Base-by-base conservation (phyloP, 305 asterid species). In the Fraxinus xanthoxyloides region DNA sequence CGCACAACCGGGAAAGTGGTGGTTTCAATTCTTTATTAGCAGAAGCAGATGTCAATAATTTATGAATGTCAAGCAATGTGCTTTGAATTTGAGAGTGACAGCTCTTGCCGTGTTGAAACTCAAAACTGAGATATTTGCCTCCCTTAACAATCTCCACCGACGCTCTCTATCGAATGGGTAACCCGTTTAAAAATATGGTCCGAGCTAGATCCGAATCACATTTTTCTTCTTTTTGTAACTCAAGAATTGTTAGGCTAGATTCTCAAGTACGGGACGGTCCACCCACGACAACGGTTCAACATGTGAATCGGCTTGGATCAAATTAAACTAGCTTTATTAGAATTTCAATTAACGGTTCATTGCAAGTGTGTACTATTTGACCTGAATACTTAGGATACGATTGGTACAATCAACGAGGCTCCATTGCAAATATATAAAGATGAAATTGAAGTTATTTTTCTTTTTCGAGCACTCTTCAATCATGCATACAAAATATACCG, bases 21-120 rank as follows among this genome's bases (percentile, higher is more conserved):
- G 81, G n/a, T 61, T 80, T 63, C 76, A 73, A 26, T 77, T 83
- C 3, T 72, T 81, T 75, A 65, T 30, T 84, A 59, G 21, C 26
- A 26, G 21, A 17, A 10, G 1, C 3, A 48, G 17, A 48, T 48
- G 19, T 4, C n/a, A 69, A 23, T 56, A 13, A 70, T 34, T 6
- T 76, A 81, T 31, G 40, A 12, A 63, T 36, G 65, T 40, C 40
- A 43, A 48, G 46, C 43, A 80, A 75, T 4, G 72, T 65, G 72
- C 2, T 80, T 70, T 86, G 75, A 79, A 86, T 82, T 86, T 86
- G 86, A 82, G 73, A 63, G 85, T 79, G 86, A 87, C 87, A 84
- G 82, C 72, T 30, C 40, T 67, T 34, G 31, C 51, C 79, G 85
- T 70, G 19, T 65, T 19, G 75, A 56, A 79, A 9, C 83, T 69